Evolutionary conservation across 768 basidiomycete genomes (phyloP).

Genomic region (Mycena rosella): DNA sequence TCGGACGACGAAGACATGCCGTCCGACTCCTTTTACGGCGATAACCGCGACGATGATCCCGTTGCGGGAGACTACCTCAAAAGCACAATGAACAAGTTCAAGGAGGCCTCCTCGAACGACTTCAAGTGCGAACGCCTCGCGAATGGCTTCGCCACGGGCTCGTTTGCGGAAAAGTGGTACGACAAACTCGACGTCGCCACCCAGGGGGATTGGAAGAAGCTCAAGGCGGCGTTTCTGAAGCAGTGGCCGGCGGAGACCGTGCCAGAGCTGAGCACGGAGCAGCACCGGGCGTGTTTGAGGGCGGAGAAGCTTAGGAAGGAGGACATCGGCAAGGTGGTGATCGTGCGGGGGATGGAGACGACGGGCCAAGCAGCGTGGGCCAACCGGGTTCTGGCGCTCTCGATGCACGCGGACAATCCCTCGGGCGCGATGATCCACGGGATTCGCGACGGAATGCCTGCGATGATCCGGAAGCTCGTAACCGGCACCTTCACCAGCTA

Average conservation of each 20-base stretch:
- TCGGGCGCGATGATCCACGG: slow-evolving; percentile 24
- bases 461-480: slow-evolving; percentile 13
- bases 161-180: slow-evolving; percentile 16
- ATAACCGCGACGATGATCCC: slow-evolving; percentile 7
- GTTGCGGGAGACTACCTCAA: slow-evolving; percentile 21
- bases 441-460: slow-evolving; percentile 15
- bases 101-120: slow-evolving; percentile 16
- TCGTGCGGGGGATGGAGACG: slow-evolving; percentile 14
- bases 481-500: slow-evolving; percentile 15
- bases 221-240: slow-evolving; percentile 17
- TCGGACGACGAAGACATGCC: slow-evolving; percentile 22
- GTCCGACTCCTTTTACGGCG: slow-evolving; percentile 18
- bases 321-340: slow-evolving; percentile 16
- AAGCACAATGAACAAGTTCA: slow-evolving; percentile 17
- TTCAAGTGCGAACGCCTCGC: slow-evolving; percentile 16
- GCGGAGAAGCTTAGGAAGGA: slow-evolving; percentile 20
- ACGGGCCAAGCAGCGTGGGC: slow-evolving; percentile 24
- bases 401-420: slow-evolving; percentile 4
- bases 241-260: slow-evolving; percentile 20
- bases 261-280: slow-evolving; percentile 16
- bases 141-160: slow-evolving; percentile 20
- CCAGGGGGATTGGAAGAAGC: slow-evolving; percentile 11
- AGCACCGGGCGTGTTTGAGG: slow-evolving; percentile 19
- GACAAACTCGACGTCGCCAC: not conserved
- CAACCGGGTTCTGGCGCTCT: slow-evolving; percentile 13